These are phyloP conservation scores for Candida morakotiae DNA, from an alignment of 805 yeast genomes.

Conservation along the genomic window DNA sequence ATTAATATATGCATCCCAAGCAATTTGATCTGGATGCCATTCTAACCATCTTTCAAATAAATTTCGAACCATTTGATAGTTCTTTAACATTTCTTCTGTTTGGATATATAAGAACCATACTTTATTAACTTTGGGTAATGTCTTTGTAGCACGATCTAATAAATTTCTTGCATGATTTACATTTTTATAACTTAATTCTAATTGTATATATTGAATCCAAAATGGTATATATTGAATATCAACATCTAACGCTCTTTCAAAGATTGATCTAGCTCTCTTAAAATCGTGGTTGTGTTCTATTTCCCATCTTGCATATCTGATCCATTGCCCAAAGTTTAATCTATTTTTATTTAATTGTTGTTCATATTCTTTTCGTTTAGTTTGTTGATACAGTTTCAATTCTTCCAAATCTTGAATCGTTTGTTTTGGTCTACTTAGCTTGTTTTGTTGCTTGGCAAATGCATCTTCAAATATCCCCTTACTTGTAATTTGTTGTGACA, in stretches of 20 bases:
- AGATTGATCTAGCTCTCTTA: conserved; percentile 76
- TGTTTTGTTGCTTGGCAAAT: conserved; percentile 19
- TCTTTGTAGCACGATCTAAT: conserved; percentile 69
- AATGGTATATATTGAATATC: conserved; percentile 72
- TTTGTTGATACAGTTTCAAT: conserved; percentile 65
- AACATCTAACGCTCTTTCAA: conserved; percentile 81
- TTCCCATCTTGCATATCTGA: conserved; percentile 88
- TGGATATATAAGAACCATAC: conserved; percentile 82
- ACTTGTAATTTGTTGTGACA: conserved; percentile 27
- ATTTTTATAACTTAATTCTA: conserved; percentile 68
- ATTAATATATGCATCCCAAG: conserved; percentile 72
- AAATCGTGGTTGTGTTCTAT: conserved; percentile 68
- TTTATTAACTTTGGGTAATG: conserved; percentile 77
- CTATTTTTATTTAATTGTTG: conserved; percentile 83
- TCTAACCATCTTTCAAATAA: conserved; percentile 77
- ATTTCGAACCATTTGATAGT: conserved; percentile 54
- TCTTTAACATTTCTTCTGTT: conserved; percentile 74
- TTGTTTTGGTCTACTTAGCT: conserved; percentile 26
- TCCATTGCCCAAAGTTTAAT: conserved; percentile 82
- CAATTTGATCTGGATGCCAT: conserved; percentile 66
- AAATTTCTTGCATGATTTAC: conserved; percentile 87
- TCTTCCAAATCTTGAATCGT: conserved; percentile 72
- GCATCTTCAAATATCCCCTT: conserved; percentile 36
- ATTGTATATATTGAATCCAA: conserved; percentile 81
- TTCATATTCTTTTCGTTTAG: conserved; percentile 80